A percentile compares a stretch with the other conserved stretches of the same genome.
phyloP scores from a whole-genome alignment of 495 filamentous ascomycete species.

The Aspergillus egyptiacus region DNA sequence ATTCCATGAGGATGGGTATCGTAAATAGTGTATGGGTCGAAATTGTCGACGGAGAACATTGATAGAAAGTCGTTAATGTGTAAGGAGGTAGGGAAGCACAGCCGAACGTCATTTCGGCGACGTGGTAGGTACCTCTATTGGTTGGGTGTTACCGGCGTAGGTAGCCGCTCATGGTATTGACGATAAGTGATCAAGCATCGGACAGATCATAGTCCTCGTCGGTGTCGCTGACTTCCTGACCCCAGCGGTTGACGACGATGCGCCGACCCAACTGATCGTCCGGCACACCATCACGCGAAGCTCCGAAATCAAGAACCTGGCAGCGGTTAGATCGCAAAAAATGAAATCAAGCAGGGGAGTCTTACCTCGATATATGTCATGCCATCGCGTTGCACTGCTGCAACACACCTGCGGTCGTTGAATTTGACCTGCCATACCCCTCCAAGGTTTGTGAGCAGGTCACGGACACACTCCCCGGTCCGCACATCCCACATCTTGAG shows the following conservation, averaged over 20 bases:
- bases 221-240: slow-evolving; percentile 38
- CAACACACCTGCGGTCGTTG: slow-evolving; percentile 90
- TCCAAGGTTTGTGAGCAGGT: slow-evolving; percentile 90
- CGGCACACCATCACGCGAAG: slow-evolving; percentile 72
- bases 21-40: slow-evolving; percentile 19
- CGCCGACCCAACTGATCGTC: slow-evolving; percentile 70
- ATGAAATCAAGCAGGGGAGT: background rate
- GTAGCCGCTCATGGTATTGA: background rate
- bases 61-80: background rate
- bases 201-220: slow-evolving; percentile 42
- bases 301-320: slow-evolving; percentile 66
- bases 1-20: slow-evolving; percentile 22
- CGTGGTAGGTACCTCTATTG: background rate
- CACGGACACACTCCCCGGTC: slow-evolving; percentile 85
- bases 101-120: background rate
- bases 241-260: slow-evolving; percentile 65
- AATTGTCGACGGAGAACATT: slow-evolving; percentile 4
- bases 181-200: slow-evolving; percentile 22
- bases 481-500: slow-evolving; percentile 98
- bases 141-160: background rate
- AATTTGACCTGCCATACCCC: slow-evolving; percentile 99
- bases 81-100: background rate
- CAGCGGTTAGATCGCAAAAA: slow-evolving; percentile 6
- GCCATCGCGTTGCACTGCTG: slow-evolving; percentile 87
- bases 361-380: slow-evolving; percentile 94